Base-by-base conservation (phyloP, 2,329 filamentous ascomycete species). In the Phialophora verrucosa region DNA sequence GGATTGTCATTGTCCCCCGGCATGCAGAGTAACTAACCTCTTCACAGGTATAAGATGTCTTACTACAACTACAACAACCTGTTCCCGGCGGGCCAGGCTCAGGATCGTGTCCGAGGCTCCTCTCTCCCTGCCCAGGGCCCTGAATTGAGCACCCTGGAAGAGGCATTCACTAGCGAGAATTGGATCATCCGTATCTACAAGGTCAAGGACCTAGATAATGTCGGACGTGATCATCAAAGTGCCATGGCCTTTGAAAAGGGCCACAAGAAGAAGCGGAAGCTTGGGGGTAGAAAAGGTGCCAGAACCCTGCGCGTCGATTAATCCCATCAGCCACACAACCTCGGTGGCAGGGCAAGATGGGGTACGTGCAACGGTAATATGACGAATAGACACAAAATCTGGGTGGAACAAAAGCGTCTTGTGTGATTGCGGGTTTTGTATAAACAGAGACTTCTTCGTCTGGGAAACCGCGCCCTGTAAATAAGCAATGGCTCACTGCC, bases 151-250 rank as follows among this genome's bases (percentile, higher is more conserved):
- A 95, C 90, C 4, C 81, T 99, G 55, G 95, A 99, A 78, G 95
- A 99, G 82, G 95, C 95, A 10, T 99, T 96, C 79, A 99, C 96
- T 63, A 97, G 92, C 76, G 95, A 99, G 84, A 99, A 99, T 86
- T 99, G 95, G 95, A 99, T 99, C 79, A 98, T 99, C 77, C 88
- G 95, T 71, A 97, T 99, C 76, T 99, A 97, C 86, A 99, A 99
- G 86, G 95, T 99, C 82, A 99, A 99, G 84, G 93, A 97, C 75
- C 88, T 97, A 66, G 95, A 99, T 83, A 98, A 98, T 78, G 84
- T 99, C 71, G 94, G 93, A 63, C 88, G 95, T 77, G 92, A 97
- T 74, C 94, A 97, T 77, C 87, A 87, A 70, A 85, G 82, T 72
- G 87, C 86, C 0, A 80, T 82, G 59, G 79, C 81, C 51, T 82